Conservation (phyloP, 495 filamentous ascomycete genomes). For the Daldinia loculata region DNA sequence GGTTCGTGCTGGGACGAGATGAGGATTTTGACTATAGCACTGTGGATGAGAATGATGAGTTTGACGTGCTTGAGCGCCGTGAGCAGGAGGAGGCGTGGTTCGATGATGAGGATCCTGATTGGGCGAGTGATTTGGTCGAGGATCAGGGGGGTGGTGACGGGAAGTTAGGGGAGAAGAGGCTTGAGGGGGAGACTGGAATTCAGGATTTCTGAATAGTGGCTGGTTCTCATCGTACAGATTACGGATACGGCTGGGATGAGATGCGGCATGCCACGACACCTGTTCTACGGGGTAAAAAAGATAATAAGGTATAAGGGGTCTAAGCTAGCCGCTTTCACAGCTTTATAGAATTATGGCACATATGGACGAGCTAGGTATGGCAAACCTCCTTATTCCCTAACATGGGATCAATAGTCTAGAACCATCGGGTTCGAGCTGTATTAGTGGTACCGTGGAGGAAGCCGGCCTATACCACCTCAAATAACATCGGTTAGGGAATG, state of each 20-base stretch:
- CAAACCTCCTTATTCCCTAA: too few species aligned
- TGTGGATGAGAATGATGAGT: conserved; percentile 75
- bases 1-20: conserved; percentile 77
- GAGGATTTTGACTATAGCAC: conserved; percentile 75
- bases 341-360: not conserved
- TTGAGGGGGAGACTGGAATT: conserved; percentile 78
- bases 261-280: not conserved
- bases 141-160: conserved; percentile 64
- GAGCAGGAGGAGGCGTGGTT: conserved; percentile 75
- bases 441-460: not conserved
- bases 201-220: conserved; percentile 72
- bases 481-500: not conserved
- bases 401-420: too few species aligned
- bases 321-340: too few species aligned
- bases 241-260: not conserved
- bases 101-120: conserved; percentile 76
- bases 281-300: not conserved
- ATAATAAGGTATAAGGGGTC: not conserved
- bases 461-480: not conserved
- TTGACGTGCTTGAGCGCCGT: conserved; percentile 69
- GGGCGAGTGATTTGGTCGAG: conserved; percentile 65
- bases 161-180: conserved; percentile 43
- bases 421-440: not conserved
- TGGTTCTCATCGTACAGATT: not conserved
- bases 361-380: not conserved